Evolutionary conservation across 345 rosid species (phyloP).

Genomic region (Gossypium stocksii): DNA sequence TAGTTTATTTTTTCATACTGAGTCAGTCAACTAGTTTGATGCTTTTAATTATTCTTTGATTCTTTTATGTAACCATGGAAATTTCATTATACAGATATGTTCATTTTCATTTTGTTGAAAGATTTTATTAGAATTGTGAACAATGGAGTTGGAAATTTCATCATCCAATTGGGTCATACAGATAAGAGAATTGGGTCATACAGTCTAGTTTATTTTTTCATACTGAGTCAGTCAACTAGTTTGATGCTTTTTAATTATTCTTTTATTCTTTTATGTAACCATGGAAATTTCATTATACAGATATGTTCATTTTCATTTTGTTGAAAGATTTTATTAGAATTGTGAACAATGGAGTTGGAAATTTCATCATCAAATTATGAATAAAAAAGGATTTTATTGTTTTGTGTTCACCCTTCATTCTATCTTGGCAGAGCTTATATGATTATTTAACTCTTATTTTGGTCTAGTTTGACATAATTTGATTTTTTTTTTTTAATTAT

Average conservation of each 20-base stretch:
- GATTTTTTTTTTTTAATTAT: no score
- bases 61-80: constrained; percentile 6
- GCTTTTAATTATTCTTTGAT: constrained; percentile 10
- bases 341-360: not conserved
- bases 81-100: not conserved
- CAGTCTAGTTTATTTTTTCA: constrained; percentile 1
- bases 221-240: constrained; percentile 1
- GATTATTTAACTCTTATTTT: no score
- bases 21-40: constrained; percentile 1
- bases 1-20: constrained; percentile 3
- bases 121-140: not conserved
- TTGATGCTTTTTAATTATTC: constrained; percentile 2
- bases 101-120: not conserved
- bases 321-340: not conserved
- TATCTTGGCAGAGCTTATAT: no score
- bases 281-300: constrained; percentile 1
- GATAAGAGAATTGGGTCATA: constrained; percentile 26
- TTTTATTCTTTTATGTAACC: constrained; percentile 9
- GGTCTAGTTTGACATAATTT: no score
- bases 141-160: not conserved
- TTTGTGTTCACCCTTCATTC: not conserved
- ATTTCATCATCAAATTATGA: not conserved
- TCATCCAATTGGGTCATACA: constrained; percentile 21
- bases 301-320: not conserved
- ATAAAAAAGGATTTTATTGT: not conserved